Percentiles rank a stretch among this genome's conserved stretches.
Evolutionary conservation across 31 red algal genomes (phyloP).

Genomic region (Odonthalia washingtoniensis): DNA sequence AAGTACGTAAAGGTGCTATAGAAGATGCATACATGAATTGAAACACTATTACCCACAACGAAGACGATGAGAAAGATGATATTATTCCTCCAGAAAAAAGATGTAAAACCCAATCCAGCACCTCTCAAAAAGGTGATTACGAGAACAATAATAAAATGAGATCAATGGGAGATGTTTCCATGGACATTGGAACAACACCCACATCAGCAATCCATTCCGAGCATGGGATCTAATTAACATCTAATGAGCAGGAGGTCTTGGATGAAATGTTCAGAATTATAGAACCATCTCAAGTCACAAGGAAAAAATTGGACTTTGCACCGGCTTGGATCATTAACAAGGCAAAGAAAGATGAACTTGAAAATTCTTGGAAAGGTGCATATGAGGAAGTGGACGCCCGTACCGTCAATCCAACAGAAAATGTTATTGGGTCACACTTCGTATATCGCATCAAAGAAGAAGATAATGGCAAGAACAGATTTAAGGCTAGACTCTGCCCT

Average conservation of each 20-base stretch:
- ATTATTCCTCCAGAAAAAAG: background rate
- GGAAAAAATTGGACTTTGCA: conserved; percentile 25
- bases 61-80: background rate
- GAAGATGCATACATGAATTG: too few relatives aligned
- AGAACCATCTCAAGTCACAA: conserved; percentile 15
- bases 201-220: background rate
- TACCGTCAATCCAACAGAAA: background rate
- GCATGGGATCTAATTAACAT: background rate
- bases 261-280: conserved; percentile 9
- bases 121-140: background rate
- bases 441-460: conserved; percentile 28
- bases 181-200: background rate
- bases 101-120: background rate
- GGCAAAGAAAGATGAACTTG: background rate
- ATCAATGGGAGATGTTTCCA: background rate
- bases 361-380: conserved; percentile 25
- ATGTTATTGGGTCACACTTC: conserved; percentile 7
- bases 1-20: too few relatives aligned
- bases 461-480: conserved; percentile 13
- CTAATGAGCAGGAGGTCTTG: conserved; percentile 2
- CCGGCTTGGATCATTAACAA: conserved; percentile 35
- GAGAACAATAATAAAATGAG: background rate
- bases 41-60: background rate
- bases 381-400: conserved; percentile 26
- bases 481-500: conserved; percentile 39